These are phyloP conservation scores for Pseudogymnoascus sp. DNA, from an alignment of 2,329 filamentous ascomycete genomes.

Conservation along the genomic window DNA sequence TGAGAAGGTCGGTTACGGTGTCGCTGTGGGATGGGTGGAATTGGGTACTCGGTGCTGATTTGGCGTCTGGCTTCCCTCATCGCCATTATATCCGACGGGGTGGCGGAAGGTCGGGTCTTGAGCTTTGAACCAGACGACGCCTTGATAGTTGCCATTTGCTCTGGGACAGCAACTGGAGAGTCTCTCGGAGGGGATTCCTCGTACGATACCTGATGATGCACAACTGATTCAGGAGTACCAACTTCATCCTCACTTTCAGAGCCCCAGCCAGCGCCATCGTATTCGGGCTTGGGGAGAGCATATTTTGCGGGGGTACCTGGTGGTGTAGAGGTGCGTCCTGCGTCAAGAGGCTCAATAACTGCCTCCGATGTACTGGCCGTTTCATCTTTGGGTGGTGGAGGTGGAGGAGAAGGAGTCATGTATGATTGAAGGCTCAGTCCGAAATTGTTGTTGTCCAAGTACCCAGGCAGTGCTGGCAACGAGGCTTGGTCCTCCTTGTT, in stretches of 20 bases:
- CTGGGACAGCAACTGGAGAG: conserved; percentile 63
- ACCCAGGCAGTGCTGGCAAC: conserved; percentile 36
- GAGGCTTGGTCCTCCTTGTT: conserved; percentile 16
- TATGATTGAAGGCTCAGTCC: conserved; percentile 48
- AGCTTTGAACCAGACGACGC: conserved; percentile 71
- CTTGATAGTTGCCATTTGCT: conserved; percentile 80
- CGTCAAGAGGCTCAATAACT: neutral
- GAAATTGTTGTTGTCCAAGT: conserved; percentile 43
- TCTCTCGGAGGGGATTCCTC: conserved; percentile 28
- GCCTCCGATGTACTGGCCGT: neutral
- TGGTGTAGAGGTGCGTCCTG: conserved; percentile 19
- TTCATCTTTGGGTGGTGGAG: conserved; percentile 9
- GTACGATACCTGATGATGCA: conserved; percentile 58
- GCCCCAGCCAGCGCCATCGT: conserved; percentile 56
- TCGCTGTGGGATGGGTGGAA: conserved; percentile 54
- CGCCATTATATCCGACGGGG: conserved; percentile 70
- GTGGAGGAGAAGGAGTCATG: conserved; percentile 39
- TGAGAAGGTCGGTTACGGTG: conserved; percentile 49
- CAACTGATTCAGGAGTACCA: conserved; percentile 81
- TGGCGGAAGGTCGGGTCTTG: conserved; percentile 82
- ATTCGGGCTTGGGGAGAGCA: conserved; percentile 50
- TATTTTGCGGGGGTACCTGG: conserved; percentile 19
- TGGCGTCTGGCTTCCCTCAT: conserved; percentile 84
- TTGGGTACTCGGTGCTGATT: conserved; percentile 67
- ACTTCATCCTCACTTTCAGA: conserved; percentile 52